Evolutionary conservation across 2,329 filamentous ascomycete genomes (phyloP).

Genomic region (Aspergillus novofumigatus): DNA sequence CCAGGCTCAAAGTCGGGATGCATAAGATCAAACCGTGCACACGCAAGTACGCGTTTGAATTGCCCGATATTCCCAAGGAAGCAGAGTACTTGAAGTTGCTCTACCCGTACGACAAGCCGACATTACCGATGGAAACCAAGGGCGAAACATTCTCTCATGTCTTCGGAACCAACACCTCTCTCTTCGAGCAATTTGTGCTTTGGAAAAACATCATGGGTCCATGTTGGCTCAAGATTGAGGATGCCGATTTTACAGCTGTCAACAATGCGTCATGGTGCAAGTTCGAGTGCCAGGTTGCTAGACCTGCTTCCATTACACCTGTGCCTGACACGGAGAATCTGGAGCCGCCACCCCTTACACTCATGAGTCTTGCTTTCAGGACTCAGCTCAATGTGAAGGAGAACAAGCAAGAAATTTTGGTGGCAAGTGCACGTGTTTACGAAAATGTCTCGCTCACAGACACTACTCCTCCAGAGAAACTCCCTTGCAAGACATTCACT

Average conservation of each 20-base stretch:
- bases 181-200: slow-evolving; percentile 97
- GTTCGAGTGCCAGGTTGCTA: slow-evolving; percentile 76
- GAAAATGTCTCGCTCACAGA: slow-evolving; percentile 84
- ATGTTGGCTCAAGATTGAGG: slow-evolving; percentile 90
- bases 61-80: slow-evolving; percentile 81
- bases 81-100: slow-evolving; percentile 91
- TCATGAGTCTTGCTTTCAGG: slow-evolving; percentile 92
- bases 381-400: slow-evolving; percentile 85
- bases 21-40: slow-evolving; percentile 90
- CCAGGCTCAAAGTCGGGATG: slow-evolving; percentile 75
- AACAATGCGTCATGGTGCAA: slow-evolving; percentile 97
- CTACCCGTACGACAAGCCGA: slow-evolving; percentile 84
- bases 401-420: slow-evolving; percentile 93
- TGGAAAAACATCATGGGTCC: slow-evolving; percentile 99
- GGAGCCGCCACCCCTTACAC: slow-evolving; percentile 78
- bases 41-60: slow-evolving; percentile 93
- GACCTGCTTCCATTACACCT: slow-evolving; percentile 70
- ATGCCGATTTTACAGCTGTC: slow-evolving; percentile 75
- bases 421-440: slow-evolving; percentile 88
- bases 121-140: slow-evolving; percentile 63
- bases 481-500: slow-evolving; percentile 88
- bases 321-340: slow-evolving; percentile 74
- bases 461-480: slow-evolving; percentile 79
- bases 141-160: slow-evolving; percentile 92
- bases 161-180: slow-evolving; percentile 86